These are phyloP conservation scores for Hydnomerulius pinastri DNA, from an alignment of 768 basidiomycete genomes.

Conservation along the genomic window DNA sequence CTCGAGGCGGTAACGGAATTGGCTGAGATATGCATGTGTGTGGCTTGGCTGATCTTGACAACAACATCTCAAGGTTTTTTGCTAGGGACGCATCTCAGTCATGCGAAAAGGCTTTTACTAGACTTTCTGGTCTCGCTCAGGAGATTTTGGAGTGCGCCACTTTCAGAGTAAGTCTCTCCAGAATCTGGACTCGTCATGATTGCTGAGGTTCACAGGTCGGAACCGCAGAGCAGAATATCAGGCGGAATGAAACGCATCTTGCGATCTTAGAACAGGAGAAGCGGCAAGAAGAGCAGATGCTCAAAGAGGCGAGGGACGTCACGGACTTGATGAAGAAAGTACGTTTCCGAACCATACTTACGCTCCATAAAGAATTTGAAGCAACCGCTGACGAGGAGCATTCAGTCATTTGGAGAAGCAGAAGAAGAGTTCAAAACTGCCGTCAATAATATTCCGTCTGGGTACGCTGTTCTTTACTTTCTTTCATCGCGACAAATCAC, in stretches of 20 bases:
- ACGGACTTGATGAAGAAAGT: constrained; percentile 21
- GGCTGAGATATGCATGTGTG: constrained; percentile 18
- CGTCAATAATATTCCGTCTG: background rate
- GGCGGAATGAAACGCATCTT: constrained; percentile 16
- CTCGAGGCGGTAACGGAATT: constrained; percentile 21
- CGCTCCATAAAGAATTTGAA: background rate
- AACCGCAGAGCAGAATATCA: background rate
- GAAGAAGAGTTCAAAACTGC: background rate
- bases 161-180: constrained; percentile 11
- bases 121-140: constrained; percentile 17
- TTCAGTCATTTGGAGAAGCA: background rate
- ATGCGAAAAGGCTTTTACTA: constrained; percentile 15
- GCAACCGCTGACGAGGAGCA: background rate
- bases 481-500: background rate
- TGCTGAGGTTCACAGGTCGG: background rate
- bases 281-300: constrained; percentile 13
- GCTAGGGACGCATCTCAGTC: constrained; percentile 16
- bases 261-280: constrained; percentile 14
- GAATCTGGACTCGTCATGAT: background rate
- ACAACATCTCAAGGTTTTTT: background rate
- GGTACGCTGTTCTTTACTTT: background rate
- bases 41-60: background rate
- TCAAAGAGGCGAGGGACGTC: constrained; percentile 14
- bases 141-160: constrained; percentile 23
- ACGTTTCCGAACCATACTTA: background rate